A percentile compares a stretch with the other conserved stretches of the same genome.
These are phyloP conservation scores for Elongisporangium undulatum DNA, from an alignment of 352 stramenopile species.

Conservation along the genomic window DNA sequence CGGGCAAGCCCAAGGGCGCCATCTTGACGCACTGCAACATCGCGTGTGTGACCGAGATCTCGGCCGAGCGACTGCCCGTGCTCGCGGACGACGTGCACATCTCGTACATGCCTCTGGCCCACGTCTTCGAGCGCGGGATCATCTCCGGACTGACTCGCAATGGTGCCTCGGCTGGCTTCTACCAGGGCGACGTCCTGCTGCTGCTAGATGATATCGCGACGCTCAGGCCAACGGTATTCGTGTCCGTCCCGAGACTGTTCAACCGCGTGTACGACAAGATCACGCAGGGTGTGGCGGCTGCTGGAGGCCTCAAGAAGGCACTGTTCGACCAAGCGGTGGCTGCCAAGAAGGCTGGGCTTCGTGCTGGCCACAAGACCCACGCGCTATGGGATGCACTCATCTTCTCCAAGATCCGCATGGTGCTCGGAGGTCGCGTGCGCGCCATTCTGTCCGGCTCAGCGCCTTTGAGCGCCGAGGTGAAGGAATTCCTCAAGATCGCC, in stretches of 20 bases:
- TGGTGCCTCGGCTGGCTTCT: constrained; percentile 67
- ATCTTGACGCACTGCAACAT: constrained; percentile 91
- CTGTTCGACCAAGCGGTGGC: constrained; percentile 66
- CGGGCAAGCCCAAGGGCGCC: constrained; percentile 94
- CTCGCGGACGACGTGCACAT: constrained; percentile 85
- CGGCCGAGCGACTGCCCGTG: constrained; percentile 26
- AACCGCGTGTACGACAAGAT: constrained; percentile 98
- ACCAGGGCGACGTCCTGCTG: constrained; percentile 85
- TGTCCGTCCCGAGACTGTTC: constrained; percentile 92
- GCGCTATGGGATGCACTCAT: constrained; percentile 93
- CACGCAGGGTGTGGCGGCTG: constrained; percentile 57
- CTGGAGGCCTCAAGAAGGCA: constrained; percentile 55
- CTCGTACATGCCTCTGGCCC: constrained; percentile 95
- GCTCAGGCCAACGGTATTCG: constrained; percentile 91
- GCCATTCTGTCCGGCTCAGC: constrained; percentile 93
- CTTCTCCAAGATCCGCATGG: constrained; percentile 93
- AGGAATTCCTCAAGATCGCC: constrained; percentile 96
- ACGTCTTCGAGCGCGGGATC: constrained; percentile 95
- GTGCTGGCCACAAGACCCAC: constrained; percentile 55
- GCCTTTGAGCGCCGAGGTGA: constrained; percentile 88
- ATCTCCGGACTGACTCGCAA: constrained; percentile 81
- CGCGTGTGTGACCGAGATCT: constrained; percentile 13
- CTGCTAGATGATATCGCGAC: constrained; percentile 94
- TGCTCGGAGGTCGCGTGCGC: constrained; percentile 87
- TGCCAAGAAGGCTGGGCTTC: constrained; percentile 48